These are phyloP conservation scores for Ophiobolus disseminans DNA, from an alignment of 2,329 filamentous ascomycete genomes.

Conservation along the genomic window DNA sequence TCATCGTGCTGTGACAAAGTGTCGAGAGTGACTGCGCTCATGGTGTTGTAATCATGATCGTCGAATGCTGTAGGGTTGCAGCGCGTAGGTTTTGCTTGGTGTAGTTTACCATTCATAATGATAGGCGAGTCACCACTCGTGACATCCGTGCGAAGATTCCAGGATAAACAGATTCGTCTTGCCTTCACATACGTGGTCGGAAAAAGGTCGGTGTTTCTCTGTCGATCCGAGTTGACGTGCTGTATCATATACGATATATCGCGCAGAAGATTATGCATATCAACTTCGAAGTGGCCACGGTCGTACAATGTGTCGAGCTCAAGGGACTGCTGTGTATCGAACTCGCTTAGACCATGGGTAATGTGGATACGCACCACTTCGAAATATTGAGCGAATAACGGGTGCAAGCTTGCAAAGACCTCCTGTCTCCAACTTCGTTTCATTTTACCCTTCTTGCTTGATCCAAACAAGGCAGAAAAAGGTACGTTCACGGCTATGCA, in stretches of 20 bases:
- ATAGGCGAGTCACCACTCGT: not conserved
- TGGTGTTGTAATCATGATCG: no score
- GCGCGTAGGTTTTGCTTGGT: not conserved
- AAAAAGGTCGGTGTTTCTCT: no score
- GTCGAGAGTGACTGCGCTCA: no score
- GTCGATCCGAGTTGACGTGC: not conserved
- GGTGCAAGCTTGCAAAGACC: not conserved
- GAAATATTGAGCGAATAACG: not conserved
- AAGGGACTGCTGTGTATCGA: not conserved
- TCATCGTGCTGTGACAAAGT: not conserved
- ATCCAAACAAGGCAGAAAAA: not conserved
- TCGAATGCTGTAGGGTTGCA: no score
- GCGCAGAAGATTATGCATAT: conserved; percentile 2
- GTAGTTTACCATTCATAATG: conserved; percentile 1
- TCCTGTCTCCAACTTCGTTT: not conserved
- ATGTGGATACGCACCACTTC: conserved; percentile 1
- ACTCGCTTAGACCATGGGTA: not conserved
- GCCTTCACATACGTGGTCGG: not conserved
- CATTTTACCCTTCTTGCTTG: not conserved
- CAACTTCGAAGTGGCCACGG: conserved; percentile 1
- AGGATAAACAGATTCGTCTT: conserved; percentile 7
- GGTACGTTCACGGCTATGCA: not conserved
- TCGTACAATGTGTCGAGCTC: not conserved
- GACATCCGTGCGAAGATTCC: conserved; percentile 1
- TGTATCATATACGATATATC: conserved; percentile 2